Conservation (phyloP, 2,329 filamentous ascomycete species). For the Aureobasidium sp. region DNA sequence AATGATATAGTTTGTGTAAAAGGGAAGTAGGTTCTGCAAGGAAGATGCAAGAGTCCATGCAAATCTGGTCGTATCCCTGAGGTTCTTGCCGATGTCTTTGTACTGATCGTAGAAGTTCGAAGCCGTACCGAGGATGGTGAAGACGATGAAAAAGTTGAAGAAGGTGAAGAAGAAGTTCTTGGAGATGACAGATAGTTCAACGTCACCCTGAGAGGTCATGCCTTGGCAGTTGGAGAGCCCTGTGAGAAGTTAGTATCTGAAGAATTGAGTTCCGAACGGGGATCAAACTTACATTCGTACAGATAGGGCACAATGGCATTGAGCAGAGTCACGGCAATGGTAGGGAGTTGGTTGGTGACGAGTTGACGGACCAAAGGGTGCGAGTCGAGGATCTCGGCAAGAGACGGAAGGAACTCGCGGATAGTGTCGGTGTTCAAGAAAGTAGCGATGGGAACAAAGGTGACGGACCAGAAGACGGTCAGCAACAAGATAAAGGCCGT, state of each 20-base stretch:
- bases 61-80: conserved; percentile 73
- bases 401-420: conserved; percentile 59
- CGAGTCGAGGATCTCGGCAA: conserved; percentile 60
- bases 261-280: not conserved
- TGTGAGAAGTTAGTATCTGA: not conserved
- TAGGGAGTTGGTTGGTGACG: conserved; percentile 82
- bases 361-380: conserved; percentile 68
- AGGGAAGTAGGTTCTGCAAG: conserved; percentile 66
- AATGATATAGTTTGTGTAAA: conserved; percentile 92
- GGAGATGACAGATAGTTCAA: conserved; percentile 89
- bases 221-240: conserved; percentile 78
- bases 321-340: conserved; percentile 74
- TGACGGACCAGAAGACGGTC: conserved; percentile 80
- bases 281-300: conserved; percentile 60
- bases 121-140: conserved; percentile 78
- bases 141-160: conserved; percentile 96
- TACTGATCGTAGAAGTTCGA: conserved; percentile 49
- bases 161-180: conserved; percentile 99
- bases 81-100: conserved; percentile 59
- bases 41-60: conserved; percentile 68
- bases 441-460: conserved; percentile 71
- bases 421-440: conserved; percentile 78
- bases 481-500: conserved; percentile 76
- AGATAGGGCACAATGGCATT: conserved; percentile 88
- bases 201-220: conserved; percentile 89